Percentiles rank a stretch among this genome's conserved stretches.
These are phyloP conservation scores for Jamesozyma spencerorum DNA, from an alignment of 805 yeast genomes.

Conservation along the genomic window DNA sequence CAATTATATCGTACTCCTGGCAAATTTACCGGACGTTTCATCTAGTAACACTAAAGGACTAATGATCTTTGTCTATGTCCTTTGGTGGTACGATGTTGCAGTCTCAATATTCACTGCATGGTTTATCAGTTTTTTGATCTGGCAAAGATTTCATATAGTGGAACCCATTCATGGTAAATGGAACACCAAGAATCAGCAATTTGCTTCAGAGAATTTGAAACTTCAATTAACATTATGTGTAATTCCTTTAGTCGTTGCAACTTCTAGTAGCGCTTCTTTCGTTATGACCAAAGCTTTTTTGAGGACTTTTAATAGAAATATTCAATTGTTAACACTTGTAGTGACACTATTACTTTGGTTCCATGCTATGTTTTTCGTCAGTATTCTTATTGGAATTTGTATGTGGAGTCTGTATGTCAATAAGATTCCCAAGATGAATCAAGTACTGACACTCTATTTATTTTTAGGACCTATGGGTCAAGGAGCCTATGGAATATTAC, in stretches of 20 bases:
- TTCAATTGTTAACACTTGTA: slow-evolving; percentile 42
- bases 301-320: slow-evolving; percentile 31
- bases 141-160: slow-evolving; percentile 21
- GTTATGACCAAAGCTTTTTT: slow-evolving; percentile 33
- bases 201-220: slow-evolving; percentile 36
- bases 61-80: slow-evolving; percentile 43
- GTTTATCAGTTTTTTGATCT: slow-evolving; percentile 47
- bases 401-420: slow-evolving; percentile 49
- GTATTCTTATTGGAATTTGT: slow-evolving; percentile 46
- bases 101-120: slow-evolving; percentile 52
- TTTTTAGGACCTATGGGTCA: slow-evolving; percentile 85
- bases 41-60: slow-evolving; percentile 26
- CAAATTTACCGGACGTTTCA: slow-evolving; percentile 14
- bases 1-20: slow-evolving; percentile 43
- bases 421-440: slow-evolving; percentile 48
- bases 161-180: too few relatives aligned
- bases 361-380: slow-evolving; percentile 55
- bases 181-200: slow-evolving; percentile 9
- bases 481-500: slow-evolving; percentile 60
- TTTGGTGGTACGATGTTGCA: slow-evolving; percentile 67
- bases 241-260: slow-evolving; percentile 70
- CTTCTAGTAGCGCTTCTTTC: slow-evolving; percentile 60
- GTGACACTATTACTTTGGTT: slow-evolving; percentile 56
- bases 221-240: slow-evolving; percentile 61
- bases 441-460: slow-evolving; percentile 59